Evolutionary conservation across 495 filamentous ascomycete genomes (phyloP).

Genomic region (Penicillium crystallinum): DNA sequence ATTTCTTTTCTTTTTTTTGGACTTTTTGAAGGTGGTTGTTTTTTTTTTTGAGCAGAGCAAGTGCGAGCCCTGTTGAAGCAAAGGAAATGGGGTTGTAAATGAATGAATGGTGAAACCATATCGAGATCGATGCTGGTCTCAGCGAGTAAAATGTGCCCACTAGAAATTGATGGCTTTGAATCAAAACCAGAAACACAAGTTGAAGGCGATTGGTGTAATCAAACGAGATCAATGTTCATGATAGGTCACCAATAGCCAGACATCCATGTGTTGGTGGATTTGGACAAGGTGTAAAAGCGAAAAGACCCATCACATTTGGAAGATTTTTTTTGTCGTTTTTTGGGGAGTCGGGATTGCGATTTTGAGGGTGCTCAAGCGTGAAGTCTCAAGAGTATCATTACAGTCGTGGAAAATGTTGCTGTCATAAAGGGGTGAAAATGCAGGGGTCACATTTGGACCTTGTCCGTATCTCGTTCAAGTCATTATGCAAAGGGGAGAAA

Average conservation of each 20-base stretch:
- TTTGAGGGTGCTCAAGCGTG: background rate
- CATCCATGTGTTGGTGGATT: background rate
- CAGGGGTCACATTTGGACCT: constrained; percentile 7
- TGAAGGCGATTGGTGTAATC: background rate
- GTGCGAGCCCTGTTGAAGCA: constrained; percentile 6
- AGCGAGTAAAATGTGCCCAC: constrained; percentile 7
- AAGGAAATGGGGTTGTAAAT: constrained; percentile 16
- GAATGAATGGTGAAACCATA: constrained; percentile 12
- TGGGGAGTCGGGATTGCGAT: background rate
- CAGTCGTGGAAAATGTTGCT: constrained; percentile 36
- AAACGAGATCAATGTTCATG: background rate
- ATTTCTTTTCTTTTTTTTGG: constrained; percentile 19
- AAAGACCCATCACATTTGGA: constrained; percentile 21
- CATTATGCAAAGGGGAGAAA: constrained; percentile 23
- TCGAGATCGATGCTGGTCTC: constrained; percentile 1
- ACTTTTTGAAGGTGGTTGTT: constrained; percentile 10
- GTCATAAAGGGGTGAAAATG: constrained; percentile 29
- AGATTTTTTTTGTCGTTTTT: constrained; percentile 7
- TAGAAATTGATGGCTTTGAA: constrained; percentile 6
- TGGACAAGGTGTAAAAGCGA: constrained; percentile 7
- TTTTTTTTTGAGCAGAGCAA: background rate
- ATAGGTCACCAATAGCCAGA: background rate
- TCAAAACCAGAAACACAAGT: background rate
- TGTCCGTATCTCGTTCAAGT: constrained; percentile 28
- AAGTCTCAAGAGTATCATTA: constrained; percentile 26